Evolutionary conservation across 441 rosid genomes (phyloP).

Genomic region (Jatropha podagrica): DNA sequence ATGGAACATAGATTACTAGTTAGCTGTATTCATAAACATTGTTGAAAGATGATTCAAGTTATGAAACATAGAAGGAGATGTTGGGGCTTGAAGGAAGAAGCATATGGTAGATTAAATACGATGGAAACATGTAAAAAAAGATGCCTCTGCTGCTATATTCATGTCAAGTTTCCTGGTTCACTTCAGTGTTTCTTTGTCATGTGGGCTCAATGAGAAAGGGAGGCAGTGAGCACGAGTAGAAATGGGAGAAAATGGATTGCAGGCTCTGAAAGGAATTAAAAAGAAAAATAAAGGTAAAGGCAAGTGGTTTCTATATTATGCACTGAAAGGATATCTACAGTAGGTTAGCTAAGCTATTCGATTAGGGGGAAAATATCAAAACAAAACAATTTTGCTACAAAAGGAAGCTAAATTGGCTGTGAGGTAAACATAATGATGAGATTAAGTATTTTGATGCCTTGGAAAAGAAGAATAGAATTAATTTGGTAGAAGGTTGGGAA

Average conservation of each 20-base stretch:
- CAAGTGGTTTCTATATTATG: not conserved
- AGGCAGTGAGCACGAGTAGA: not conserved
- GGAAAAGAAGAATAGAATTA: not conserved
- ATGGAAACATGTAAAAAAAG: not conserved
- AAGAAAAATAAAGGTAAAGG: not conserved
- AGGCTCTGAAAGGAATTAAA: not conserved
- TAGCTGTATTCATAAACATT: not conserved
- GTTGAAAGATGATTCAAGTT: not conserved
- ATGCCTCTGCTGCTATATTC: not conserved
- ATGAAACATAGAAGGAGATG: not conserved
- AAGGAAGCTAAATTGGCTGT: not conserved
- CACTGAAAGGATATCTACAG: not conserved
- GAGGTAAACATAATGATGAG: not conserved
- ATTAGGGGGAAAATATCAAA: not conserved
- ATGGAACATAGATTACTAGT: not conserved
- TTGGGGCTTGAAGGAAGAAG: not conserved
- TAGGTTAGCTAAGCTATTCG: not conserved
- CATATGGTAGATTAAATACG: not conserved
- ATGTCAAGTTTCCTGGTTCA: not conserved
- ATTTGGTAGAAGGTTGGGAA: not conserved
- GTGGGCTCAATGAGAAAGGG: not conserved
- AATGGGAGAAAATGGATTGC: not conserved
- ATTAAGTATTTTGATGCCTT: not conserved
- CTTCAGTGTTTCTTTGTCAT: not conserved
- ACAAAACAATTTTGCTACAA: not conserved